Conservation (phyloP, 306 rosid genomes). For the Casuarina cunninghamiana region DNA sequence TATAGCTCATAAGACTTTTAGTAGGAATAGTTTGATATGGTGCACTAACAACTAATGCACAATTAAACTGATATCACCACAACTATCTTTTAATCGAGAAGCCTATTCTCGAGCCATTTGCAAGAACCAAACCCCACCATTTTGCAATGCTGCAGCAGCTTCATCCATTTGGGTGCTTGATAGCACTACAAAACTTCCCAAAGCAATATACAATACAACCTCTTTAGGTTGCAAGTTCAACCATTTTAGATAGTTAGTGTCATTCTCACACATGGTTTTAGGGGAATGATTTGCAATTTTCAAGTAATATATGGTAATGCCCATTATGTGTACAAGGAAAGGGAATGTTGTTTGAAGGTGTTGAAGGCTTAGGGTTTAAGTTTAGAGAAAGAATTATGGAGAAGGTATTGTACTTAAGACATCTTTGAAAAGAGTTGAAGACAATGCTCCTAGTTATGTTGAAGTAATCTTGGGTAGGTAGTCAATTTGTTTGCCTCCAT, state of each 20-base stretch:
- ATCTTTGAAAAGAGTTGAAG: slow-evolving; percentile 27
- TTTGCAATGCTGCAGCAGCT: not conserved
- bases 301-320: slow-evolving; percentile 52
- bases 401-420: slow-evolving; percentile 42
- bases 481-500: slow-evolving; percentile 36
- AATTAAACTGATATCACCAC: not conserved
- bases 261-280: not conserved
- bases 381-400: slow-evolving; percentile 43
- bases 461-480: slow-evolving; percentile 48
- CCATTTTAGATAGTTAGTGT: slow-evolving; percentile 43
- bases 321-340: slow-evolving; percentile 47
- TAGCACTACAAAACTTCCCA: not conserved
- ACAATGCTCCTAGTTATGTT: slow-evolving; percentile 37
- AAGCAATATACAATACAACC: not conserved
- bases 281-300: slow-evolving; percentile 15
- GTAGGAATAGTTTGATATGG: too few relatives aligned
- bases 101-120: not conserved
- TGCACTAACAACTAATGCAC: too few relatives aligned
- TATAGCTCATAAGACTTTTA: too few relatives aligned
- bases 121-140: not conserved
- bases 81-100: not conserved
- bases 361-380: slow-evolving; percentile 41
- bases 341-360: slow-evolving; percentile 33
- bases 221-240: slow-evolving; percentile 29
- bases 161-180: not conserved